These are phyloP conservation scores for Cryptosporidium canis DNA, from an alignment of 169 alveolate species.

Conservation along the genomic window DNA sequence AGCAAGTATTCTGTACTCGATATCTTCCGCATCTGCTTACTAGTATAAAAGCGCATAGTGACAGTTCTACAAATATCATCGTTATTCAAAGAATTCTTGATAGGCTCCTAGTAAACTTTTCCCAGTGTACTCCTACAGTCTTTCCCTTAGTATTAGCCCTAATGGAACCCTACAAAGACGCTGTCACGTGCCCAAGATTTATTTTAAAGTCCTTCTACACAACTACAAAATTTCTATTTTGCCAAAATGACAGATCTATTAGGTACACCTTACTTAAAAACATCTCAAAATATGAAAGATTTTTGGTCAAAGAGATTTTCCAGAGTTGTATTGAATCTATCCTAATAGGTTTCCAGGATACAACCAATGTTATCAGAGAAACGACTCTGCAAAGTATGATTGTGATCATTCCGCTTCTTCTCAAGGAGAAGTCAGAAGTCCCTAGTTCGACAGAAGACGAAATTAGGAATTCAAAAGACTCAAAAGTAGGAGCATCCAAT, in stretches of 20 bases:
- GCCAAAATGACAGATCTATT: slow-evolving; percentile 59
- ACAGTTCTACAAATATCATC: slow-evolving; percentile 21
- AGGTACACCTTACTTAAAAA: slow-evolving; percentile 66
- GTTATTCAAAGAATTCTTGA: slow-evolving; percentile 33
- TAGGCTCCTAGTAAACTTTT: slow-evolving; percentile 15
- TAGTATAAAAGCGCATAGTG: slow-evolving; percentile 22
- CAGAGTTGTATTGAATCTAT: slow-evolving; percentile 54
- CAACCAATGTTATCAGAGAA: slow-evolving; percentile 52
- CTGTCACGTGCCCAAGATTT: slow-evolving; percentile 14
- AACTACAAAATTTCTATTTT: not conserved
- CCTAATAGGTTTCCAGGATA: slow-evolving; percentile 60
- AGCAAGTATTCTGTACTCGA: slow-evolving; percentile 42
- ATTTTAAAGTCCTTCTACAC: slow-evolving; percentile 16
- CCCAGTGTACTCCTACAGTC: slow-evolving; percentile 40
- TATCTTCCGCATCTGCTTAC: slow-evolving; percentile 38
- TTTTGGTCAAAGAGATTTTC: not conserved
- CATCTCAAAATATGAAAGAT: slow-evolving; percentile 37
- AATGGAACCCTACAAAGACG: slow-evolving; percentile 16
- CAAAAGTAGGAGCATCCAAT: not conserved
- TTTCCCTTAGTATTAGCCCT: slow-evolving; percentile 39
- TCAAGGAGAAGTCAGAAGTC: not conserved
- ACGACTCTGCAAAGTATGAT: slow-evolving; percentile 69
- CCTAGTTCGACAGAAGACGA: not conserved
- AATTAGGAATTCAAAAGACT: not conserved
- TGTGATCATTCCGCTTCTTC: slow-evolving; percentile 38